A percentile compares a stretch with the other conserved stretches of the same genome.
phyloP scores from a whole-genome alignment of 306 rosid species.

The Rosa chinensis region DNA sequence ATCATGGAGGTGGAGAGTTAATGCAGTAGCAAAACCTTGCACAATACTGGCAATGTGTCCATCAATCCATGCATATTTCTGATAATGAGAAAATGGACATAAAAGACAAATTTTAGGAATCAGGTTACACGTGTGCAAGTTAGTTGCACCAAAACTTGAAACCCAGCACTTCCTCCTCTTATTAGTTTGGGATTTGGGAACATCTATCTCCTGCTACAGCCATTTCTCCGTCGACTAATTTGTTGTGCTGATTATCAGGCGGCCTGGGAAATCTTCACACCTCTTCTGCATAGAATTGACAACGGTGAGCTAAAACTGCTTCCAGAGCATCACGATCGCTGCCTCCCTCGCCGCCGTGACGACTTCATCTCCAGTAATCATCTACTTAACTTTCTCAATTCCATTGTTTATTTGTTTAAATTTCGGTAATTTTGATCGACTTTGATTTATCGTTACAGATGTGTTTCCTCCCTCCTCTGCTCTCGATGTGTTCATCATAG shows the following conservation, averaged over 20 bases:
- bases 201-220: too few species aligned
- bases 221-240: slow-evolving; percentile 17
- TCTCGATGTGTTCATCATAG: not conserved
- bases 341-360: slow-evolving; percentile 31
- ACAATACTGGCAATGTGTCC: too few species aligned
- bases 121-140: too few species aligned
- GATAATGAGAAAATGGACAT: too few species aligned
- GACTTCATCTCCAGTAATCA: slow-evolving; percentile 39
- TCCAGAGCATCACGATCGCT: slow-evolving; percentile 22
- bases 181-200: too few species aligned
- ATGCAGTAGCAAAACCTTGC: too few species aligned
- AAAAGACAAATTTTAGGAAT: too few species aligned
- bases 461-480: not conserved
- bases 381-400: not conserved
- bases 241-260: slow-evolving; percentile 56
- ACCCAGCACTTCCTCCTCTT: too few species aligned
- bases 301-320: slow-evolving; percentile 60
- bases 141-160: too few species aligned
- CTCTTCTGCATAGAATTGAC: slow-evolving; percentile 89
- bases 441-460: not conserved
- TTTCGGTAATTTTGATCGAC: not conserved
- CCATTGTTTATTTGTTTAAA: too few species aligned
- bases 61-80: too few species aligned
- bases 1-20: too few species aligned
- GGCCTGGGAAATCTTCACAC: slow-evolving; percentile 97